These are phyloP conservation scores for Exserohilum rostratum DNA, from an alignment of 2,329 filamentous ascomycete species.

Conservation along the genomic window DNA sequence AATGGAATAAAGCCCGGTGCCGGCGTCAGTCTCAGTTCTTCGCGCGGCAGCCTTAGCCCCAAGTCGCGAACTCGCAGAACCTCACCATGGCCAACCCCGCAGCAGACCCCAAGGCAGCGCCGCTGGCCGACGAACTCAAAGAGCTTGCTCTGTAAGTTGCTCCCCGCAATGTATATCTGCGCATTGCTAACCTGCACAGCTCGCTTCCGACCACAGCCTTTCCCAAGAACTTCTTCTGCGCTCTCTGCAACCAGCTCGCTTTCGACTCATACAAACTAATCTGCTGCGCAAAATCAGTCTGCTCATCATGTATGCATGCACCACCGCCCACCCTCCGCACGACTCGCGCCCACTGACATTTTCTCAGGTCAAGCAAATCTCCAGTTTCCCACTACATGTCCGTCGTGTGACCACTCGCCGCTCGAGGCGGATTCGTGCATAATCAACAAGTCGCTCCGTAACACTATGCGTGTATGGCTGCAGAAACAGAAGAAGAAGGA, in stretches of 20 bases:
- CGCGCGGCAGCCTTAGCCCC: constrained; percentile 31
- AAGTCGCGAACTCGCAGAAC: constrained; percentile 22
- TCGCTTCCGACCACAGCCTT: constrained; percentile 82
- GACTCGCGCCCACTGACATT: constrained; percentile 7
- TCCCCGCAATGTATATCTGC: too few species aligned
- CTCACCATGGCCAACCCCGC: constrained; percentile 38
- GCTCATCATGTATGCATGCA: constrained; percentile 76
- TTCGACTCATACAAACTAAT: constrained; percentile 89
- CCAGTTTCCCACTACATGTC: constrained; percentile 80
- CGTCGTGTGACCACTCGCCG: constrained; percentile 90
- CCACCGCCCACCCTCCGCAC: background rate
- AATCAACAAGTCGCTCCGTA: constrained; percentile 87
- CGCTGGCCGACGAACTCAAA: constrained; percentile 42
- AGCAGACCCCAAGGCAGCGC: constrained; percentile 39
- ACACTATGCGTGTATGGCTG: constrained; percentile 88
- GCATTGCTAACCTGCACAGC: constrained; percentile 54
- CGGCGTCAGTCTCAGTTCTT: constrained; percentile 14
- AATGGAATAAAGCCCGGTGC: constrained; percentile 31
- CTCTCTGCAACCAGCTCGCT: constrained; percentile 88
- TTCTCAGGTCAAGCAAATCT: constrained; percentile 37
- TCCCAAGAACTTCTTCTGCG: constrained; percentile 94
- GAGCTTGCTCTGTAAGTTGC: constrained; percentile 39
- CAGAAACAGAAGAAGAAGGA: constrained; percentile 79
- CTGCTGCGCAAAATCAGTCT: constrained; percentile 95
- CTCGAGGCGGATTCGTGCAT: constrained; percentile 86